Evolutionary conservation across 2,329 filamentous ascomycete species (phyloP).

Genomic region (Talaromyces sp.): DNA sequence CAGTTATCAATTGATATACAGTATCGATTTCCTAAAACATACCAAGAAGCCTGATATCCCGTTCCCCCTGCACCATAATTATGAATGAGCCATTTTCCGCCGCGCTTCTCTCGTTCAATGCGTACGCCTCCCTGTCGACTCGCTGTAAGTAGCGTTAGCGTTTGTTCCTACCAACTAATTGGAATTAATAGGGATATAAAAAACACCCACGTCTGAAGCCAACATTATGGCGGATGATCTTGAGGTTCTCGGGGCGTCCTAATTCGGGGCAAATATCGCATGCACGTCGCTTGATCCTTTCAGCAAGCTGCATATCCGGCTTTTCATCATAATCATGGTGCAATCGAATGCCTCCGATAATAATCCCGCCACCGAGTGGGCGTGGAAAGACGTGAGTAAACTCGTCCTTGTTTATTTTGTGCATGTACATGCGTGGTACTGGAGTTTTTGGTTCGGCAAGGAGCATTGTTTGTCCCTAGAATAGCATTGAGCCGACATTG

Average conservation of each 20-base stretch:
- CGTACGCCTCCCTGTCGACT: not conserved
- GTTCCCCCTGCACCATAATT: slow-evolving; percentile 24
- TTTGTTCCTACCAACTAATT: not conserved
- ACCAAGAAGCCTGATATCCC: slow-evolving; percentile 9
- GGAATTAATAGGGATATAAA: not conserved
- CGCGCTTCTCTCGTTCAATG: not conserved
- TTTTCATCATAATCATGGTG: slow-evolving; percentile 24
- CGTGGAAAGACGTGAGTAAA: slow-evolving; percentile 3
- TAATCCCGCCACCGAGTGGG: not conserved
- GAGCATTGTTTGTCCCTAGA: slow-evolving; percentile 1
- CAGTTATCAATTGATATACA: not conserved
- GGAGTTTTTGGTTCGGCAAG: not conserved
- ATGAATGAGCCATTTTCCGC: slow-evolving; percentile 15
- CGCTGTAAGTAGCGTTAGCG: not conserved
- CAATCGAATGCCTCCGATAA: slow-evolving; percentile 1
- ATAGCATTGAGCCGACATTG: not conserved
- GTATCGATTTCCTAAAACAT: not conserved
- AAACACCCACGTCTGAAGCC: slow-evolving; percentile 3
- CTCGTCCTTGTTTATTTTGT: not conserved
- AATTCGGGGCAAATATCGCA: slow-evolving; percentile 29
- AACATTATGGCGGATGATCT: not conserved
- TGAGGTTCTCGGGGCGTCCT: slow-evolving; percentile 5
- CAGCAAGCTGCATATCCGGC: slow-evolving; percentile 24
- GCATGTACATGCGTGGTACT: slow-evolving; percentile 2
- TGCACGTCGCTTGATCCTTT: slow-evolving; percentile 32